These are phyloP conservation scores for Zoysia matrella DNA, from an alignment of 202 grass and related monocot species.

Conservation along the genomic window DNA sequence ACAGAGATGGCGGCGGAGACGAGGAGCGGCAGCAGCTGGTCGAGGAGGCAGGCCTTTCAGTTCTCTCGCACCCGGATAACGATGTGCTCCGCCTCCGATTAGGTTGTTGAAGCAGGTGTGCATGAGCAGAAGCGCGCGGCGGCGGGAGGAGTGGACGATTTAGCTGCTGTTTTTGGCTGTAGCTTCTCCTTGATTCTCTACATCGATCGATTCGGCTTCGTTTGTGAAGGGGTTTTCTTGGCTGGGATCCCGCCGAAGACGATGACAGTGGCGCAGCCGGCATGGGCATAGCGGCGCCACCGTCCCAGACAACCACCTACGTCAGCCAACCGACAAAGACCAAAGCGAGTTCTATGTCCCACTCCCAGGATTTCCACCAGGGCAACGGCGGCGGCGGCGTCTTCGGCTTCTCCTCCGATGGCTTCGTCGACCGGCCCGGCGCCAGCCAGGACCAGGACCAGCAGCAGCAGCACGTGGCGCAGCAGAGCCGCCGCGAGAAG, in stretches of 20 bases:
- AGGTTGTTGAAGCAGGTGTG: constrained; percentile 50
- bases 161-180: not conserved
- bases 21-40: constrained; percentile 30
- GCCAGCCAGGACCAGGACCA: constrained; percentile 46
- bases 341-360: constrained; percentile 78
- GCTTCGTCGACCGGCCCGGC: constrained; percentile 53
- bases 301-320: constrained; percentile 55
- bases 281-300: constrained; percentile 88
- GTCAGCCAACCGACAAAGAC: constrained; percentile 57
- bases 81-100: constrained; percentile 68
- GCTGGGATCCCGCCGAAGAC: constrained; percentile 40
- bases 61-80: constrained; percentile 56
- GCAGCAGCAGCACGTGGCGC: constrained; percentile 72
- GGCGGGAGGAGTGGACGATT: too few relatives aligned
- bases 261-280: constrained; percentile 61
- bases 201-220: not conserved
- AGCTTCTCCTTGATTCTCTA: not conserved
- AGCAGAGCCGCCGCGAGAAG: constrained; percentile 91
- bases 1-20: constrained; percentile 50
- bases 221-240: constrained; percentile 26
- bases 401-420: constrained; percentile 83
- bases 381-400: constrained; percentile 53
- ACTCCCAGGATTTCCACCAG: constrained; percentile 95
- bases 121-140: too few relatives aligned
- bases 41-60: constrained; percentile 57